Percentiles rank a stretch among this genome's conserved stretches.
These are phyloP conservation scores for Flaveria trinervia DNA, from an alignment of 129 eudicot species.

Conservation along the genomic window DNA sequence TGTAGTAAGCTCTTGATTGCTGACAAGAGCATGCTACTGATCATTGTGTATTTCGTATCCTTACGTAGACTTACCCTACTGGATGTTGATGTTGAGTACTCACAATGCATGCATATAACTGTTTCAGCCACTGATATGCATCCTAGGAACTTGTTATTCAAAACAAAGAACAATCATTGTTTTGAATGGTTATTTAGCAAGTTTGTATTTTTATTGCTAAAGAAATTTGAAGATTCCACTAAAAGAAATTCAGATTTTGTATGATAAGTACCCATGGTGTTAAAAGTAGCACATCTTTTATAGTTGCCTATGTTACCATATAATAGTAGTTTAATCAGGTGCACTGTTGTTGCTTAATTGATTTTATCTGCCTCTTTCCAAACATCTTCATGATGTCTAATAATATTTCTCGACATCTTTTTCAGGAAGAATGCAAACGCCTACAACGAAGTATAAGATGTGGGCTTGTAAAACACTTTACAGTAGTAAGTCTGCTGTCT, in stretches of 20 bases:
- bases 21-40: constrained; percentile 3
- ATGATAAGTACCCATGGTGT: neutral
- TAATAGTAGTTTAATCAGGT: neutral
- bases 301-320: neutral
- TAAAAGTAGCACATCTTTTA: neutral
- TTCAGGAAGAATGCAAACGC: constrained; percentile 94
- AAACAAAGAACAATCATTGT: neutral
- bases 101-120: neutral
- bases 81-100: neutral
- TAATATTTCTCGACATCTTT: constrained; percentile 18
- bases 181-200: neutral
- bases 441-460: constrained; percentile 80
- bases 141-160: neutral
- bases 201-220: no score
- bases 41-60: neutral
- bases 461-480: constrained; percentile 80
- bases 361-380: neutral
- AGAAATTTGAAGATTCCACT: no score
- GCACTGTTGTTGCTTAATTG: constrained; percentile 19
- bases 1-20: neutral
- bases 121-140: neutral
- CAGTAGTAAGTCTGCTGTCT: constrained; percentile 73
- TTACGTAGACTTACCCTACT: neutral
- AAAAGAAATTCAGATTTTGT: neutral
- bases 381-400: neutral